Evolutionary conservation across 2,329 filamentous ascomycete species (phyloP), one percentile per base, ranked within the genome.

Genomic region (Teratosphaeria viscida): DNA sequence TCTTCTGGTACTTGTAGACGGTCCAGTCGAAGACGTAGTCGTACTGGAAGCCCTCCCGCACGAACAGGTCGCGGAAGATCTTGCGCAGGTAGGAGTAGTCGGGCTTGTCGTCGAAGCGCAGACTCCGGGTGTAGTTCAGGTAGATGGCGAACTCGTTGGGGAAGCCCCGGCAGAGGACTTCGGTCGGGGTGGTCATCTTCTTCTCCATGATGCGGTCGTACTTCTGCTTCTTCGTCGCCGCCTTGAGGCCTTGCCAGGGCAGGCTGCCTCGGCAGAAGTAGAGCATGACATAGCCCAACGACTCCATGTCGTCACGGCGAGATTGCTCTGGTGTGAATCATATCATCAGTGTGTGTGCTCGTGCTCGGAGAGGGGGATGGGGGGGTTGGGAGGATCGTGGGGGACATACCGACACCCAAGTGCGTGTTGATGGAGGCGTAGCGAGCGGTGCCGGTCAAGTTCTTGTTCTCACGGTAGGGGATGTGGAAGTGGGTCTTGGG

Each of bases 121-220:
- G 90, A 60, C 92, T 96, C 63, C 94, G 90, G 58, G 92, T 97
- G 83, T 99, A 97, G 87, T 97, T 97, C 65, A 99, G 84, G 78
- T 99, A 99, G 77, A 97, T 97, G 80, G 92, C 92, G 71, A 99
- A 99, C 80, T 99, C 94, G 77, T 97, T 96, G 70, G 94, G 94
- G 82, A 99, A 97, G 67, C 94, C 94, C 76, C 92, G 91, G 86
- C 94, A 99, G 56, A 99, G 89, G 55, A 96, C 92, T 79, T 99
- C 92, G 69, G 92, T 97, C 8, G 94, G 92, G 2, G 94, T 99
- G 14, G 94, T 99, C 94, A 97, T 97, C 90, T 99, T 99, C 87
- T 99, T 99, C 84, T 99, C 94, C 92, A 97, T 97, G 80, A 99
- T 99, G 66, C 92, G 86, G 79, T 99, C 94, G 75, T 99, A 97